Evolutionary conservation across 148 eudicot genomes (phyloP).

Genomic region (Rhododendron ferrugineum): DNA sequence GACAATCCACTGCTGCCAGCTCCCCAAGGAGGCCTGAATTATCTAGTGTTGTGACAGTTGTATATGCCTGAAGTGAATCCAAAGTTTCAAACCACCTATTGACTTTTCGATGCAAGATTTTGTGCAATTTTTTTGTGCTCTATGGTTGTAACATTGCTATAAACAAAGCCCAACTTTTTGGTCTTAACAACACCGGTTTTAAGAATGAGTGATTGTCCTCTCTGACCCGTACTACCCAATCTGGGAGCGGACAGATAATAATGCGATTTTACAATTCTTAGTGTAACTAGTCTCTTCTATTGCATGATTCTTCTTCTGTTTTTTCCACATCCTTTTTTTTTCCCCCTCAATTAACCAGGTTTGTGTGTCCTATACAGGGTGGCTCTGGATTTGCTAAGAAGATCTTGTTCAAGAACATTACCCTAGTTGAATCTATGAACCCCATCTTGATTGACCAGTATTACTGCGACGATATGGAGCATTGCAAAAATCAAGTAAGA

Average conservation of each 20-base stretch:
- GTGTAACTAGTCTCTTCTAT: not conserved
- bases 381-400: not conserved
- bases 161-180: no score
- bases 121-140: no score
- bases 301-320: not conserved
- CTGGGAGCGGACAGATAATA: not conserved
- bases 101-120: no score
- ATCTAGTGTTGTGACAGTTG: no score
- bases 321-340: not conserved
- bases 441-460: not conserved
- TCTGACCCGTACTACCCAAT: no score
- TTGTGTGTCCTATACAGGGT: not conserved
- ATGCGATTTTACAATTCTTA: not conserved
- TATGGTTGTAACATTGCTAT: no score
- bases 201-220: no score
- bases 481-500: not conserved
- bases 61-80: no score
- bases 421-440: not conserved
- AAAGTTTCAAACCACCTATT: no score
- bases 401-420: not conserved
- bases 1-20: no score
- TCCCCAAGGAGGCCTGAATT: no score
- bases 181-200: no score
- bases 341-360: not conserved
- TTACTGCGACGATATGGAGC: not conserved